Percentiles rank a stretch among this genome's conserved stretches.
Evolutionary conservation across 169 alveolate species (phyloP).

Genomic region (Cryptosporidium parvum): DNA sequence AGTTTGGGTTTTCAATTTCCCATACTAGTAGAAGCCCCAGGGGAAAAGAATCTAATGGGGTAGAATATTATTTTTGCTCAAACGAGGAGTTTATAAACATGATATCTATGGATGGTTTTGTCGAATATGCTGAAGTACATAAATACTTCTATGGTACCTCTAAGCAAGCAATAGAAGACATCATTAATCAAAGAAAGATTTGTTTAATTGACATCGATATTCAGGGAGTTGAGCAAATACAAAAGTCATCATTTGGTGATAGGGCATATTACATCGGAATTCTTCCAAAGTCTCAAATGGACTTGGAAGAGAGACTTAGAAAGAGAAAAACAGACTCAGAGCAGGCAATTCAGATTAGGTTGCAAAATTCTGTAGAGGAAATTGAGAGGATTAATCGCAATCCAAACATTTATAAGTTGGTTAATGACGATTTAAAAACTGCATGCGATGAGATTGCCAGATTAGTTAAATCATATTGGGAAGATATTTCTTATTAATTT

Average conservation of each 20-base stretch:
- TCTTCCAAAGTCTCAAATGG: constrained; percentile 77
- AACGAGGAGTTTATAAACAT: constrained; percentile 80
- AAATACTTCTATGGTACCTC: constrained; percentile 83
- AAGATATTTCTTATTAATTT: constrained; percentile 24
- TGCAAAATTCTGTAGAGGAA: constrained; percentile 23
- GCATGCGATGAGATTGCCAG: constrained; percentile 2
- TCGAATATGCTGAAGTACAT: constrained; percentile 81
- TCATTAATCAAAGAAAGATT: constrained; percentile 77
- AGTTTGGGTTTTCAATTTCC: constrained; percentile 82
- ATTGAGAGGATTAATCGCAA: constrained; percentile 38
- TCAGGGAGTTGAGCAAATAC: constrained; percentile 81
- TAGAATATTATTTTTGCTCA: constrained; percentile 82
- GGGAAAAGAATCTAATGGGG: constrained; percentile 84
- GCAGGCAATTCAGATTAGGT: constrained; percentile 38
- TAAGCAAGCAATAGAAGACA: constrained; percentile 76
- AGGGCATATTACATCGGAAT: constrained; percentile 77
- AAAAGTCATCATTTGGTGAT: constrained; percentile 51
- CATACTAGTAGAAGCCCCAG: constrained; percentile 86
- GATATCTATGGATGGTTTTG: constrained; percentile 76
- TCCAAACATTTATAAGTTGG: not conserved
- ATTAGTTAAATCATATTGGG: constrained; percentile 27
- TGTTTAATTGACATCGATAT: constrained; percentile 83
- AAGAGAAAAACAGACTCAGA: constrained; percentile 78
- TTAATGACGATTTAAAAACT: constrained; percentile 45
- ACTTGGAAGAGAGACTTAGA: constrained; percentile 79